phyloP scores from a whole-genome alignment of 129 eudicot genomes.

The Artemisia annua region DNA sequence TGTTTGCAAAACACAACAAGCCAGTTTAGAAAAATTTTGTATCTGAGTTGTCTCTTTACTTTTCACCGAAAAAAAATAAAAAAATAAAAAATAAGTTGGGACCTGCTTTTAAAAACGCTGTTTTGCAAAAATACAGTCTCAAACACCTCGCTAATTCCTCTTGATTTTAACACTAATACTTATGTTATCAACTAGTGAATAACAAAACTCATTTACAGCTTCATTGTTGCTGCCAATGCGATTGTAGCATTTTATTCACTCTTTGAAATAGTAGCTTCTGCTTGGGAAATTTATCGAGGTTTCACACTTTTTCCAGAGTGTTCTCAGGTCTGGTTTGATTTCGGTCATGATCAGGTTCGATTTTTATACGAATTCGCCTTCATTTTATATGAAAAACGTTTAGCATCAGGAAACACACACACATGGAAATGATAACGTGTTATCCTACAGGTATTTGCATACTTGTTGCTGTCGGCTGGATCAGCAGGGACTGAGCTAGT shows the following conservation, averaged over 20 bases:
- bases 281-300: conserved; percentile 61
- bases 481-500: conserved; percentile 67
- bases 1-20: too few relatives aligned
- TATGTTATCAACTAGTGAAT: neutral
- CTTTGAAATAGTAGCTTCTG: conserved; percentile 64
- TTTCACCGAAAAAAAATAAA: neutral
- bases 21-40: neutral
- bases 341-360: conserved; percentile 73
- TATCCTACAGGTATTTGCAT: conserved; percentile 54
- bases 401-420: neutral
- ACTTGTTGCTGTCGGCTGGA: conserved; percentile 60
- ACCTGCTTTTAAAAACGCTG: too few relatives aligned
- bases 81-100: neutral
- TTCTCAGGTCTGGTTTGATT: conserved; percentile 73
- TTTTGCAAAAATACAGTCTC: too few relatives aligned
- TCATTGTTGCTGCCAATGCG: conserved; percentile 52
- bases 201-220: conserved; percentile 25
- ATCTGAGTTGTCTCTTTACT: neutral
- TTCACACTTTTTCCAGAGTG: conserved; percentile 48
- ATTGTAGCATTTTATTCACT: conserved; percentile 59
- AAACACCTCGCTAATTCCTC: neutral
- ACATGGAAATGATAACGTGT: neutral
- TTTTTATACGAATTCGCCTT: neutral
- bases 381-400: neutral
- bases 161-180: neutral